phyloP scores from a whole-genome alignment of 1,284 basidiomycete genomes.

The Melampsora americana region DNA sequence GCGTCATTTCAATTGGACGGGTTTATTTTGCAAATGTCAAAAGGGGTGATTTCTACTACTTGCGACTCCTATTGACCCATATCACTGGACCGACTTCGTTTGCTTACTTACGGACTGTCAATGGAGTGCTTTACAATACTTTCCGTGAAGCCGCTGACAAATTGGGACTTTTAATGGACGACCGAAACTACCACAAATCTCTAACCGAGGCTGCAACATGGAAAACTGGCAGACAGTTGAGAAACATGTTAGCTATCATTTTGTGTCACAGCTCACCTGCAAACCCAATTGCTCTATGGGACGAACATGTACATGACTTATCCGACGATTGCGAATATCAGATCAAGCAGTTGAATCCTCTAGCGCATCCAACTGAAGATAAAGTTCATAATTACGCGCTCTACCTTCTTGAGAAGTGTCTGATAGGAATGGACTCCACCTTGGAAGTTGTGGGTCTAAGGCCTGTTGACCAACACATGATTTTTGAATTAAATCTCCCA shows the following conservation, averaged over 20 bases:
- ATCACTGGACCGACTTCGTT: not conserved
- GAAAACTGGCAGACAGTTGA: not conserved
- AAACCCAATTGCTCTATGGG: not conserved
- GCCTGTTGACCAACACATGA: constrained; percentile 51
- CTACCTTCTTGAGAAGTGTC: no score
- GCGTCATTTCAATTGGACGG: not conserved
- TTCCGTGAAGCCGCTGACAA: not conserved
- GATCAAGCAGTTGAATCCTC: no score
- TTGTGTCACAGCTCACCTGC: not conserved
- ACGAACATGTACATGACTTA: not conserved
- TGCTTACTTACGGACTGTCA: not conserved
- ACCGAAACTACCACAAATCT: not conserved
- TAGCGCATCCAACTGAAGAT: not conserved
- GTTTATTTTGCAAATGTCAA: not conserved
- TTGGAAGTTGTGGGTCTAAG: not conserved
- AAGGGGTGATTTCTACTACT: not conserved
- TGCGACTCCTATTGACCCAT: not conserved
- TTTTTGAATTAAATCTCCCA: not conserved
- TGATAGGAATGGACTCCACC: constrained; percentile 43
- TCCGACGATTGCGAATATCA: not conserved
- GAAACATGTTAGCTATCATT: constrained; percentile 11
- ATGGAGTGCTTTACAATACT: not conserved
- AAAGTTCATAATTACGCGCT: no score
- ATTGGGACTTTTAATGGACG: no score
- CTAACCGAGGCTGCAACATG: not conserved